These are phyloP conservation scores for Lyophyllum decastes DNA, from an alignment of 768 basidiomycete genomes.

Conservation along the genomic window DNA sequence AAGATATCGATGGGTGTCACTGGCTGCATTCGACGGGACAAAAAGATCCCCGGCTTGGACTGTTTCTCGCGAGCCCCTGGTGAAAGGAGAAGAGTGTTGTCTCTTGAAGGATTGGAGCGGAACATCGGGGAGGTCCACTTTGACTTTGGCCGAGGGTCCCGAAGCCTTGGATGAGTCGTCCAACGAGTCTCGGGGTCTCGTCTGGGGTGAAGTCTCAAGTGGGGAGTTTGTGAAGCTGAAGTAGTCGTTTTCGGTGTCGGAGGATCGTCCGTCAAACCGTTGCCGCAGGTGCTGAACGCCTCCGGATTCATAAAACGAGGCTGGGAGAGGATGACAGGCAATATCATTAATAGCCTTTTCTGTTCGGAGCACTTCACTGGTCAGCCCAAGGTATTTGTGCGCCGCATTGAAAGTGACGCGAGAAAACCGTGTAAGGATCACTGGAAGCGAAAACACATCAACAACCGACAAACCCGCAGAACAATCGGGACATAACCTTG, in stretches of 20 bases:
- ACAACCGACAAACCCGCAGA: neutral
- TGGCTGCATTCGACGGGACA: constrained; percentile 51
- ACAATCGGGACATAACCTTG: constrained; percentile 56
- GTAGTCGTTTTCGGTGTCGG: constrained; percentile 61
- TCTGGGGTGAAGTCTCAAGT: constrained; percentile 23
- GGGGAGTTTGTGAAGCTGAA: constrained; percentile 41
- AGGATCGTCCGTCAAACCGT: constrained; percentile 71
- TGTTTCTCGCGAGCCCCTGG: constrained; percentile 46
- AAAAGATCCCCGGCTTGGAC: constrained; percentile 81
- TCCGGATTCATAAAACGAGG: constrained; percentile 89
- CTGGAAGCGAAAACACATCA: constrained; percentile 30
- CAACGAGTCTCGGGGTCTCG: constrained; percentile 24
- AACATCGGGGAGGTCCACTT: constrained; percentile 5
- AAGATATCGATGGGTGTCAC: constrained; percentile 46
- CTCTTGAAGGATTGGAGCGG: constrained; percentile 4
- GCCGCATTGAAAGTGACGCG: constrained; percentile 98
- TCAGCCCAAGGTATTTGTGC: constrained; percentile 93
- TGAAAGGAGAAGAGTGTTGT: constrained; percentile 19
- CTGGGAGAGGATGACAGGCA: constrained; percentile 92
- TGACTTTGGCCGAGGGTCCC: constrained; percentile 7
- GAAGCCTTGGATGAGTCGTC: constrained; percentile 12
- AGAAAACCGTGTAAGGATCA: constrained; percentile 94
- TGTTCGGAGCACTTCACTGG: constrained; percentile 91
- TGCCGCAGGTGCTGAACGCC: constrained; percentile 89
- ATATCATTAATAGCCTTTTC: constrained; percentile 98